These are phyloP conservation scores for Entrophospora sp. DNA, from an alignment of 192 early-diverging fungal genomes.

Conservation along the genomic window DNA sequence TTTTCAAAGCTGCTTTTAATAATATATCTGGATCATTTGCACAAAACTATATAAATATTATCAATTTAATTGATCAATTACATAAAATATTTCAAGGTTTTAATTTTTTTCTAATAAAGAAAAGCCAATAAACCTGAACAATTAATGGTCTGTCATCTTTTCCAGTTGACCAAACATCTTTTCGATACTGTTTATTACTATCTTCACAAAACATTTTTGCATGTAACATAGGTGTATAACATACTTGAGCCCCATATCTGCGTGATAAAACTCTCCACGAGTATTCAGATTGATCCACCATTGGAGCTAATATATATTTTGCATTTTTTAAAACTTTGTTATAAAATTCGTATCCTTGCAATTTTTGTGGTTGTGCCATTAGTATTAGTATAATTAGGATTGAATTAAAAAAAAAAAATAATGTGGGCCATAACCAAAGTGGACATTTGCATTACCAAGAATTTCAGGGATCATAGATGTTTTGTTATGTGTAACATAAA, in stretches of 20 bases:
- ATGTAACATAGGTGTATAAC: slow-evolving; percentile 98
- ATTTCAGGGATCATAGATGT: too few relatives aligned
- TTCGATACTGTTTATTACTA: slow-evolving; percentile 48
- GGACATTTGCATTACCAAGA: too few relatives aligned
- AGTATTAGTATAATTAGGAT: neutral
- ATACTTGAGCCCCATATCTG: slow-evolving; percentile 77
- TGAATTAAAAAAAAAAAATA: too few relatives aligned
- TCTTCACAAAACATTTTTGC: slow-evolving; percentile 73
- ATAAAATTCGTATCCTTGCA: slow-evolving; percentile 14
- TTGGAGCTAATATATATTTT: slow-evolving; percentile 11
- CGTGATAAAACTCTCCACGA: slow-evolving; percentile 90
- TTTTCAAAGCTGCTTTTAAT: slow-evolving; percentile 70
- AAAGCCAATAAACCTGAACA: slow-evolving; percentile 56
- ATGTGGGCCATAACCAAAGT: too few relatives aligned
- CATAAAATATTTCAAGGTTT: neutral
- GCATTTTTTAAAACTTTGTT: neutral
- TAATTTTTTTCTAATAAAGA: too few relatives aligned
- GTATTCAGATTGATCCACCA: slow-evolving; percentile 93
- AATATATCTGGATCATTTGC: slow-evolving; percentile 87
- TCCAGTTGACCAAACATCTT: slow-evolving; percentile 66
- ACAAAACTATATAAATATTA: slow-evolving; percentile 66
- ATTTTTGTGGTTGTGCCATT: neutral
- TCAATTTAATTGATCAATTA: neutral
- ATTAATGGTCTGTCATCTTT: slow-evolving; percentile 72
- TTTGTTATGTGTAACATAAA: too few relatives aligned